These are phyloP conservation scores for Cryphonectria nitschkei DNA, from an alignment of 2,329 filamentous ascomycete species.

Conservation along the genomic window DNA sequence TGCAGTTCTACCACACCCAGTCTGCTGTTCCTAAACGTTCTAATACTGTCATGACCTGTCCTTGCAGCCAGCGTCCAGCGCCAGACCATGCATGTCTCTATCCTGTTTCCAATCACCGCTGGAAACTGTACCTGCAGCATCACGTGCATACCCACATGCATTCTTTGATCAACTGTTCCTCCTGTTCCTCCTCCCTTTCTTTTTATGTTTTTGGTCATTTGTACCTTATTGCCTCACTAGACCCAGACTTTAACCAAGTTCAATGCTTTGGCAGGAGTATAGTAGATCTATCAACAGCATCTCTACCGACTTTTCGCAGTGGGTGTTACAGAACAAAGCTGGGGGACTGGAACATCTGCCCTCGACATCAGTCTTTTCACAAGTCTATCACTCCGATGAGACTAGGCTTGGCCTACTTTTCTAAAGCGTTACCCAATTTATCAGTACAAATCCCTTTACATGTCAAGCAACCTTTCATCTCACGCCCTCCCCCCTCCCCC, in stretches of 20 bases:
- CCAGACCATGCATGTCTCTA: too few relatives aligned
- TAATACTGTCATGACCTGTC: background rate
- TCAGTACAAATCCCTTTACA: background rate
- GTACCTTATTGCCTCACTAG: too few relatives aligned
- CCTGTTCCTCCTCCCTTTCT: background rate
- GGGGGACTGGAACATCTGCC: background rate
- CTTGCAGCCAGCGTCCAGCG: background rate
- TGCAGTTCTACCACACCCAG: background rate
- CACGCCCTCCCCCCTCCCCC: too few relatives aligned
- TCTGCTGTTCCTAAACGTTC: background rate
- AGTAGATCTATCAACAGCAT: too few relatives aligned
- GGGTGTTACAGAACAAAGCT: too few relatives aligned
- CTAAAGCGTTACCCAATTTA: background rate
- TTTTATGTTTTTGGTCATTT: background rate
- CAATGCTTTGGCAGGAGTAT: background rate
- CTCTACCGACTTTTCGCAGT: too few relatives aligned
- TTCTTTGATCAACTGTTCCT: background rate
- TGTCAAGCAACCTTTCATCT: background rate
- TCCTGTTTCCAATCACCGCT: background rate
- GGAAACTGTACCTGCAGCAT: slow-evolving; percentile 12
- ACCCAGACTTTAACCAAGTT: background rate
- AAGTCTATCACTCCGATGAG: background rate
- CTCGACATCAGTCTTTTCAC: background rate
- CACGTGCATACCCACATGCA: slow-evolving; percentile 12
- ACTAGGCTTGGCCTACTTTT: background rate